phyloP scores from a whole-genome alignment of 805 yeast species.

The Metschnikowia koreensis region DNA sequence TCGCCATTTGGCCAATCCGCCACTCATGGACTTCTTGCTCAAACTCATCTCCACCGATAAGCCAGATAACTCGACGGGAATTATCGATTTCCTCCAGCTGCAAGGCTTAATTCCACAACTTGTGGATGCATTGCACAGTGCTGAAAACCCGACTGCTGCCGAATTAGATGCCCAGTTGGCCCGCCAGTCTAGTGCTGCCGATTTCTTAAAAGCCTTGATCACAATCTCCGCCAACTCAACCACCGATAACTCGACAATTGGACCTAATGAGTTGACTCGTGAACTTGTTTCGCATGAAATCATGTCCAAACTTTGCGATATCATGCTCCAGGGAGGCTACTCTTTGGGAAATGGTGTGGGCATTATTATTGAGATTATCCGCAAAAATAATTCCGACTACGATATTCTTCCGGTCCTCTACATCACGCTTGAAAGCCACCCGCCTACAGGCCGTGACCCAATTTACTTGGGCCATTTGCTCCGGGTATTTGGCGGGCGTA shows the following conservation, averaged over 20 bases:
- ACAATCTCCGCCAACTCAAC: slow-evolving; percentile 47
- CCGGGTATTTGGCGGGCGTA: slow-evolving; percentile 38
- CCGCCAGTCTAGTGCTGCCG: slow-evolving; percentile 44
- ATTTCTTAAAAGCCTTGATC: slow-evolving; percentile 44
- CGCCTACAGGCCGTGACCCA: slow-evolving; percentile 49
- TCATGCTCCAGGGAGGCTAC: slow-evolving; percentile 47
- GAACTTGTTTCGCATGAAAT: slow-evolving; percentile 40
- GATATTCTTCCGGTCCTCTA: slow-evolving; percentile 45
- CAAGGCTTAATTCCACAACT: slow-evolving; percentile 38
- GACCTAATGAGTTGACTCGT: slow-evolving; percentile 47
- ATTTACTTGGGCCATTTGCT: slow-evolving; percentile 45
- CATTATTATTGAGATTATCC: slow-evolving; percentile 44
- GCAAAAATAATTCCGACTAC: slow-evolving; percentile 47
- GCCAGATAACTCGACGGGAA: slow-evolving; percentile 47
- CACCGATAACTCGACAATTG: slow-evolving; percentile 45
- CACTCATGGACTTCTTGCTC: slow-evolving; percentile 45
- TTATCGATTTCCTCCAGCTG: slow-evolving; percentile 43
- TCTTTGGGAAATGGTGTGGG: slow-evolving; percentile 51
- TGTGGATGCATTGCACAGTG: slow-evolving; percentile 31
- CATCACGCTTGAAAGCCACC: slow-evolving; percentile 45
- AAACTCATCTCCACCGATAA: slow-evolving; percentile 46
- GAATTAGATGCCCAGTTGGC: slow-evolving; percentile 23
- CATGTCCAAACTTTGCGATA: slow-evolving; percentile 35
- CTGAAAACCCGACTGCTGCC: slow-evolving; percentile 20
- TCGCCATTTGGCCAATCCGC: slow-evolving; percentile 45